phyloP scores from a whole-genome alignment of 73 alveolate species.

The Effrenium voratum region DNA sequence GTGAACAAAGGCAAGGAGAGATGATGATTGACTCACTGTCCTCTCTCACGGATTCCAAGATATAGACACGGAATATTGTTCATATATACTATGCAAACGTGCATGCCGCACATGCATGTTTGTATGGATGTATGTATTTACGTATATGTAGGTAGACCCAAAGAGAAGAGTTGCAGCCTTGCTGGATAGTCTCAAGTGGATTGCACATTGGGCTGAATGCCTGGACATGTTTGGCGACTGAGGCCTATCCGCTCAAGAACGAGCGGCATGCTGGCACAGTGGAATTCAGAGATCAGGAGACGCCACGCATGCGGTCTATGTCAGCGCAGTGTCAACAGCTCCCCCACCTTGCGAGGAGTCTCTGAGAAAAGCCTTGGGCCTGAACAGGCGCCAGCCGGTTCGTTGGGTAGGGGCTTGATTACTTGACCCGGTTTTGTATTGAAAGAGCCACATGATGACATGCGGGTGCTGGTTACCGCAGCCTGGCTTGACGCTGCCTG shows the following conservation, averaged over 20 bases:
- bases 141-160: background rate
- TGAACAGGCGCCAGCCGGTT: constrained; percentile 34
- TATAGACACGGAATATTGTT: background rate
- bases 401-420: background rate
- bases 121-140: background rate
- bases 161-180: background rate
- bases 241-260: constrained; percentile 75
- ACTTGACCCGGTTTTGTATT: no score
- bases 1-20: no score
- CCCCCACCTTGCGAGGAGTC: constrained; percentile 53
- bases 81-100: background rate
- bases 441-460: no score
- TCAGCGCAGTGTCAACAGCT: background rate
- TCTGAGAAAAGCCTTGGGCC: constrained; percentile 83
- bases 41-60: no score
- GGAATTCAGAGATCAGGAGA: constrained; percentile 67
- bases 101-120: background rate
- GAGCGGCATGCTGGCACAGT: constrained; percentile 92
- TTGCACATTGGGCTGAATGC: no score
- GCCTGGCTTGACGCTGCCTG: no score
- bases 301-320: background rate
- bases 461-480: no score
- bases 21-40: no score
- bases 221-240: background rate
- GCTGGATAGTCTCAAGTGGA: no score